These are phyloP conservation scores for Mycotypha africana DNA, from an alignment of 371 early-diverging fungal genomes.

Conservation along the genomic window DNA sequence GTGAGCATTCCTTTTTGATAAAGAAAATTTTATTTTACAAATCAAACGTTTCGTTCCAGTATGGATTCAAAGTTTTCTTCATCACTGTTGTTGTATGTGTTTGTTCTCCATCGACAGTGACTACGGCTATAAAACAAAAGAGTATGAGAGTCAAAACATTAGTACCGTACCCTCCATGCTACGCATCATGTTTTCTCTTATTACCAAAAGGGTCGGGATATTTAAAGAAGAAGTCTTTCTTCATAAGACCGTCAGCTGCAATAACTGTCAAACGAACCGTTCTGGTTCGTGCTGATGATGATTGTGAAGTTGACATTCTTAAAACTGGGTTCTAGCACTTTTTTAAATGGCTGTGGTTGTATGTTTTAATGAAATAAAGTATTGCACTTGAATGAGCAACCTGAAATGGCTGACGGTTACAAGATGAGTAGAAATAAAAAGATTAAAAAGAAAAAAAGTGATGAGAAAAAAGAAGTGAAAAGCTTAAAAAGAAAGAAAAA, in stretches of 20 bases:
- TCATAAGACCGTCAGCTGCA: conserved; percentile 89
- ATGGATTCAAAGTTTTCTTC: conserved; percentile 75
- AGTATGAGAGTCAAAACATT: not conserved
- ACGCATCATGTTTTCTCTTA: conserved; percentile 29
- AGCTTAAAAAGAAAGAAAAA: too few species aligned
- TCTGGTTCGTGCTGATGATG: conserved; percentile 32
- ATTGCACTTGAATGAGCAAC: too few species aligned
- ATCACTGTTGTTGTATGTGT: conserved; percentile 80
- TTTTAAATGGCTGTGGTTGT: too few species aligned
- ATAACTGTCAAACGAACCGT: conserved; percentile 62
- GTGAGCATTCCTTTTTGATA: too few species aligned
- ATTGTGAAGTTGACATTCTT: too few species aligned
- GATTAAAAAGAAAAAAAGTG: too few species aligned
- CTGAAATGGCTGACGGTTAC: too few species aligned
- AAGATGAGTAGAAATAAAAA: too few species aligned
- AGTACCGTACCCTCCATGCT: conserved; percentile 1
- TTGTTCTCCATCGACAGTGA: conserved; percentile 89
- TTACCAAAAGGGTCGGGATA: conserved; percentile 63
- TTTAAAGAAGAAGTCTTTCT: conserved; percentile 81
- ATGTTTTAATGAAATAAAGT: too few species aligned
- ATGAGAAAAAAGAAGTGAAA: too few species aligned
- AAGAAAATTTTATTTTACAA: conserved; percentile 54
- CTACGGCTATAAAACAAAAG: conserved; percentile 56
- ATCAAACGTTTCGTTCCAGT: conserved; percentile 78
- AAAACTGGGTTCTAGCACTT: too few species aligned